Evolutionary conservation across 495 filamentous ascomycete species (phyloP), one percentile per base, ranked within the genome.

Genomic region (Aspergillus ostianus): DNA sequence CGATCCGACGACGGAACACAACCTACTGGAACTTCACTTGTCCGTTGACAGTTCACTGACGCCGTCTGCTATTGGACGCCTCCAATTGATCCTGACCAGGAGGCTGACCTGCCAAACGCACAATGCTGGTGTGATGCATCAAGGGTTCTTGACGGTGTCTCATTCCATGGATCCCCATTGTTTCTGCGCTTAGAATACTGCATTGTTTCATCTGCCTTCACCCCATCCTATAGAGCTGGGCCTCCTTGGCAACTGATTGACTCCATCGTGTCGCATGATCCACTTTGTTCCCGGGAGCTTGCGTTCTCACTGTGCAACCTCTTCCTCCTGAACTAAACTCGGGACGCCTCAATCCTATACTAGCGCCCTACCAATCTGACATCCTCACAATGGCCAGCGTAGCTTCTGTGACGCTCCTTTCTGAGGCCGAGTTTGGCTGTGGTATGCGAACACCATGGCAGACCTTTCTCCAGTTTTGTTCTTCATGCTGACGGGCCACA

Each of bases 351-450:
- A 41, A 15, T 55, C 17, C 27, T 21, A 27, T 47, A 46, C 53
- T 6, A 20, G 29, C 7, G 10, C 29, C 19, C 21, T 44, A 20
- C 15, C 54, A 47, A 44, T 8, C 19, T 9, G 13, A 15, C 27
- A 9, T 49, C 13, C 46, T 60, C 59, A 21, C 56, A 58, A 75
- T 75, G 72, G 76, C 76, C 20, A 75, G 58, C 26, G 70, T 76
- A 12, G 67, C 69, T 53, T 75, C 70, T 2, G 61, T 74, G 26
- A 65, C 69, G 15, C 60, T 74, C 44, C 67, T 78, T 19, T 76
- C 76, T 0, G 77, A 80, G 62, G 72, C 77, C 4, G 75, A 73
- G 47, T 80, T 68, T 59, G 77, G 77, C 54, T 80, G 77, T 52
- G 77, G 77, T 80, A 75, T 64, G 77, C 67, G 55, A 47, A 45